Base-by-base conservation (phyloP, 345 rosid genomes). In the Mercurialis annua region DNA sequence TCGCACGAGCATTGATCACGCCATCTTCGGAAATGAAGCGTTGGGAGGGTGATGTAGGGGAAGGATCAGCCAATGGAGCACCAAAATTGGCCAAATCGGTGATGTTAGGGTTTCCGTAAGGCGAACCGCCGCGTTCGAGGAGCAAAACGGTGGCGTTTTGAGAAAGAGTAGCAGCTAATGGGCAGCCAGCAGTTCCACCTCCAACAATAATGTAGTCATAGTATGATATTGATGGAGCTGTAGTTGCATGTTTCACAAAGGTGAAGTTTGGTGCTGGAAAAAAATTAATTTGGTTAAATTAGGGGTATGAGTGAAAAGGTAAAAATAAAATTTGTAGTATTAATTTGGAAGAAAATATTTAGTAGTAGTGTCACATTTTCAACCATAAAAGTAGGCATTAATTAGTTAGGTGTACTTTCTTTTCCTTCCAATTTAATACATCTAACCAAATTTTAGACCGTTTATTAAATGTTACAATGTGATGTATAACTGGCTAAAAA, bases 191-290 rank as follows among this genome's bases (percentile, higher is more conserved):
- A 21, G 78, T 75, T 26, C 78, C 78, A 1, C 78, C 78, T 3
- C 78, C 78, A n/a, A 70, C 66, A 60, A 75, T 66, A 2, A 75
- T 65, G 71, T 75, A 75, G 62, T 75, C 78, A 47, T 75, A 75
- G 63, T 75, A 54, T 12, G 78, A 70, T 33, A 40, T 70, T 4
- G 49, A 14, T 27, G 71, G 74, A 17, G 78, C 74, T 3, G 62
- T 38, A 15, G 43, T 65, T 30, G 78, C 78, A 46, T 75, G 26
- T 21, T 33, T 50, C 34, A 75, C 24, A 31, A 70, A 75, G 2
- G 64, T 7, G 74, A 29, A 75, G 12, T 75, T 34, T 21, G 71
- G 74, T 51, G 61, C 70, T 75, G 34, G 10, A 26, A 33, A 10
- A 33, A 2, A 18, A 54, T 26, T 9, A n/a, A n/a, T n/a, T n/a